phyloP scores from a whole-genome alignment of 306 rosid species.

The Sindora glabra region DNA sequence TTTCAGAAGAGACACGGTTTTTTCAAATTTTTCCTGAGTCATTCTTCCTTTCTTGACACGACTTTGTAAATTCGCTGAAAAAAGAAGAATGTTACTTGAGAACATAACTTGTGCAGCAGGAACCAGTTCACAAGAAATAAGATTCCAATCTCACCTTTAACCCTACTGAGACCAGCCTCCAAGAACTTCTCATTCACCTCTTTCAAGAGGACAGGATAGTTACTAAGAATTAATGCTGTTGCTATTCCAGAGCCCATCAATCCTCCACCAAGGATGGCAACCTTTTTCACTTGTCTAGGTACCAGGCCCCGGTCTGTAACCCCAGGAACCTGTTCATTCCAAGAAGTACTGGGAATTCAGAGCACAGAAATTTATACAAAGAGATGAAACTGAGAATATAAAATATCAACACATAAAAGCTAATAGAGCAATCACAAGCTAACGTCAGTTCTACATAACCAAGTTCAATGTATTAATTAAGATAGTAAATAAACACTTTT shows the following conservation, averaged over 20 bases:
- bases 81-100: slow-evolving; percentile 3
- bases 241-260: slow-evolving; percentile 99
- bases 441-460: neutral
- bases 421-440: neutral
- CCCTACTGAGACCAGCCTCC: slow-evolving; percentile 80
- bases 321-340: slow-evolving; percentile 69
- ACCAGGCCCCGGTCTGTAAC: slow-evolving; percentile 74
- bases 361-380: neutral
- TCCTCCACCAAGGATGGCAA: slow-evolving; percentile 95
- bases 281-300: slow-evolving; percentile 71
- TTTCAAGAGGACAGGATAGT: slow-evolving; percentile 74
- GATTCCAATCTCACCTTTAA: slow-evolving; percentile 57
- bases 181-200: slow-evolving; percentile 83
- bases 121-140: slow-evolving; percentile 9
- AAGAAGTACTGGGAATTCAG: slow-evolving; percentile 4
- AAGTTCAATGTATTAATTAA: neutral
- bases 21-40: slow-evolving; percentile 70
- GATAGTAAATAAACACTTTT: neutral
- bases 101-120: neutral
- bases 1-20: slow-evolving; percentile 58
- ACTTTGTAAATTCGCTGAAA: slow-evolving; percentile 86
- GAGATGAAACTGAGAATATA: neutral
- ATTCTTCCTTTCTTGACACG: slow-evolving; percentile 74
- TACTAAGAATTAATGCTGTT: slow-evolving; percentile 70
- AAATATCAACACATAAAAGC: neutral